Percentiles rank a stretch among this genome's conserved stretches.
These are phyloP conservation scores for Wickerhamomyces ciferrii DNA, from an alignment of 805 yeast genomes.

Conservation along the genomic window DNA sequence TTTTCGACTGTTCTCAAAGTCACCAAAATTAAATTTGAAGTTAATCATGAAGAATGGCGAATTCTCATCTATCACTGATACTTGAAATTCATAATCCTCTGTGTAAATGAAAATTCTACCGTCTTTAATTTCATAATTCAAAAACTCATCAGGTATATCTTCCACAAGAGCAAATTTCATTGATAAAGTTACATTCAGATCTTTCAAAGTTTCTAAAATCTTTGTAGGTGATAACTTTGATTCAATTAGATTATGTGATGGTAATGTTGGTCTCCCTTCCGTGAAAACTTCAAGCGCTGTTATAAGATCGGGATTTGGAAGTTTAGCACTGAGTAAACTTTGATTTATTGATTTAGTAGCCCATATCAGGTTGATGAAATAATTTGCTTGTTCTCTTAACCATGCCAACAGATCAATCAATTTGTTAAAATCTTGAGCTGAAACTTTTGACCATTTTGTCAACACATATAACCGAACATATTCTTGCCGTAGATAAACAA, in stretches of 20 bases:
- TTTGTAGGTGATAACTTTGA: constrained; percentile 46
- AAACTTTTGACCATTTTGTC: constrained; percentile 78
- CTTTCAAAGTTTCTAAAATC: constrained; percentile 55
- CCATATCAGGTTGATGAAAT: constrained; percentile 57
- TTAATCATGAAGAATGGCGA: constrained; percentile 78
- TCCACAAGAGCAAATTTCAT: constrained; percentile 68
- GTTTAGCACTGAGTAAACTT: constrained; percentile 78
- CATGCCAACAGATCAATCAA: constrained; percentile 85
- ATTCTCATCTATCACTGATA: constrained; percentile 66
- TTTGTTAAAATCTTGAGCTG: constrained; percentile 62
- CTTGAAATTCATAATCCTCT: constrained; percentile 66
- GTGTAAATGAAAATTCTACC: constrained; percentile 66
- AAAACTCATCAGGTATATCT: constrained; percentile 56
- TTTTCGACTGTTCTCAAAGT: constrained; percentile 16
- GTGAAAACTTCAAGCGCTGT: constrained; percentile 85
- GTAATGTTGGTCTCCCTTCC: constrained; percentile 70
- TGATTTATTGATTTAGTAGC: constrained; percentile 65
- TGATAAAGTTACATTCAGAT: constrained; percentile 68
- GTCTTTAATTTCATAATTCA: constrained; percentile 59
- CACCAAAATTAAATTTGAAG: constrained; percentile 45
- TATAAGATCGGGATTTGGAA: constrained; percentile 85
- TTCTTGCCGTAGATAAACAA: constrained; percentile 75
- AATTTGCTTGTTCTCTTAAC: constrained; percentile 74
- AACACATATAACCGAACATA: constrained; percentile 81
- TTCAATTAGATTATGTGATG: constrained; percentile 54